Conservation (phyloP, 768 basidiomycete species). For the Lentinula aciculospora region DNA sequence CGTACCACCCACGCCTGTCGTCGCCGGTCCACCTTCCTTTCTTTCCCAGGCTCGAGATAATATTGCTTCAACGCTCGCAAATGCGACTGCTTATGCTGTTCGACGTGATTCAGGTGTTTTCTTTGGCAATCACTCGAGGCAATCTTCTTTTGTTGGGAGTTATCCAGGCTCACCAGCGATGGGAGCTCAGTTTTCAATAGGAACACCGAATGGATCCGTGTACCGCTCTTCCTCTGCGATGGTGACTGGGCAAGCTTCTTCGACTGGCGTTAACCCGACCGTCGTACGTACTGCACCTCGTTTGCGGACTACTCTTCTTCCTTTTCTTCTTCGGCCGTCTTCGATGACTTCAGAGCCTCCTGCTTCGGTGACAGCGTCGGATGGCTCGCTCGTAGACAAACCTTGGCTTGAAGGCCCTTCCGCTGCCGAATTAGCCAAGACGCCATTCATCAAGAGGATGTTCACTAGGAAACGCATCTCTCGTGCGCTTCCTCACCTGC, state of each 20-base stretch:
- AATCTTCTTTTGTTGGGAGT: not conserved
- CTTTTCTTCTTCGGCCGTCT: not conserved
- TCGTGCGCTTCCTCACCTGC: not conserved
- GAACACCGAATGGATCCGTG: not conserved
- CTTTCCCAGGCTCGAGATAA: not conserved
- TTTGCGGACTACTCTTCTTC: conserved; percentile 1
- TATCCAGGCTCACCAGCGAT: not conserved
- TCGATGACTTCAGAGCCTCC: conserved; percentile 1
- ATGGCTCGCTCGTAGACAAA: not conserved
- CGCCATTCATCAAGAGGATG: not conserved
- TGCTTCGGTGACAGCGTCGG: not conserved
- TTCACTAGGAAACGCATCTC: conserved; percentile 5
- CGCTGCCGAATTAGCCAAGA: not conserved
- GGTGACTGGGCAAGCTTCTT: not conserved
- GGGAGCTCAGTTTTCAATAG: not conserved
- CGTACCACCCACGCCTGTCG: not conserved
- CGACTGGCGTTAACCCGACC: not conserved
- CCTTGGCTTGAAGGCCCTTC: not conserved
- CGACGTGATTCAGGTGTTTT: not conserved
- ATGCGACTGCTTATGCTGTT: conserved; percentile 5
- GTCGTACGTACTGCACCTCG: not conserved
- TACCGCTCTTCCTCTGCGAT: not conserved
- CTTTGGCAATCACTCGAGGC: not conserved
- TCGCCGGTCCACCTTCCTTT: not conserved
- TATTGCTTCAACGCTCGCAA: conserved; percentile 1